Evolutionary conservation across 768 basidiomycete genomes (phyloP).

Genomic region (Royoungia palumana): DNA sequence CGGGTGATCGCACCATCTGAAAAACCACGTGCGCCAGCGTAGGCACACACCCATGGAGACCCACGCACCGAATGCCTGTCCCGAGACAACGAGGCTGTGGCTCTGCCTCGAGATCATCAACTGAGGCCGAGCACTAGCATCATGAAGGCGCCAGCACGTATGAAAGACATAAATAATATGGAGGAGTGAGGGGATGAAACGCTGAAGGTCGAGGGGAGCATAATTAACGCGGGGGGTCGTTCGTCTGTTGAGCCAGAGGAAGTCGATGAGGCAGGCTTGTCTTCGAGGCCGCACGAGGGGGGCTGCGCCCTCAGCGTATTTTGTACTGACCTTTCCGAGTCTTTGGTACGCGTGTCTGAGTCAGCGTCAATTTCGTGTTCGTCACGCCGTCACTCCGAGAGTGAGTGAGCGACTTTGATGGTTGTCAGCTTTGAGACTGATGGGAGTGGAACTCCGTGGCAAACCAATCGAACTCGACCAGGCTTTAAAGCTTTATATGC

Average conservation of each 20-base stretch:
- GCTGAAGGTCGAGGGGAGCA: not conserved
- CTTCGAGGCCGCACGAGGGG: too few species aligned
- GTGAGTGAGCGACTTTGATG: too few species aligned
- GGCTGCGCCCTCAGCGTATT: too few species aligned
- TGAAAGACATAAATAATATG: slow-evolving; percentile 15
- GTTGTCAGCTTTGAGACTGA: slow-evolving; percentile 9
- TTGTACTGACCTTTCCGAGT: slow-evolving; percentile 5
- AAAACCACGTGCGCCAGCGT: slow-evolving; percentile 25
- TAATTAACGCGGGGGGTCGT: too few species aligned
- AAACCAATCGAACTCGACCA: slow-evolving; percentile 1
- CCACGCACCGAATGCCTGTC: slow-evolving; percentile 24
- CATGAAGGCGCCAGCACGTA: slow-evolving; percentile 24
- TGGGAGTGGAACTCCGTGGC: slow-evolving; percentile 9
- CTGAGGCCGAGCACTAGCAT: slow-evolving; percentile 19
- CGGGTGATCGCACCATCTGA: slow-evolving; percentile 9
- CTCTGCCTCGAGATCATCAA: slow-evolving; percentile 19
- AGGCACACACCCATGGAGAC: slow-evolving; percentile 19
- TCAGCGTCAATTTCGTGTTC: not conserved
- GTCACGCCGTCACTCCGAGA: too few species aligned
- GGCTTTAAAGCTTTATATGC: slow-evolving; percentile 24
- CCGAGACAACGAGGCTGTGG: slow-evolving; percentile 22
- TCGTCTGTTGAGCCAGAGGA: too few species aligned
- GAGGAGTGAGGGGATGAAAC: not conserved
- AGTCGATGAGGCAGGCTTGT: too few species aligned
- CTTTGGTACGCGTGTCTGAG: too few species aligned